Evolutionary conservation across 257 asterid genomes (phyloP), one percentile per base, ranked within the genome.

Genomic region (Gentiana macrophylla): DNA sequence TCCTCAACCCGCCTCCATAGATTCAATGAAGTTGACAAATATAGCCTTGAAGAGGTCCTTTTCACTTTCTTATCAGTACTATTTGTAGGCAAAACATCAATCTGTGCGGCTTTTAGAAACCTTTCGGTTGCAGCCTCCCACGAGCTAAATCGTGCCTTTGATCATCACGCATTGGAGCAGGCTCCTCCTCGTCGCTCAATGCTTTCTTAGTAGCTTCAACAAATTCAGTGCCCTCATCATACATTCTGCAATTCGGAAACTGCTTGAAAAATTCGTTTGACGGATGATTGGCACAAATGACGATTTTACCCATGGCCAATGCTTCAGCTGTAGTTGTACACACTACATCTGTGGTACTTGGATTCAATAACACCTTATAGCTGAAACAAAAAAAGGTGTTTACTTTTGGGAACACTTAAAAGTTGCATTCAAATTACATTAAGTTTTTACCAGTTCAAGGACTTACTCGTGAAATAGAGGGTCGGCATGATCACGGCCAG

Each of bases 281-380:
- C 46, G 94, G 89, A 72, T 92, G 97, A 67, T 92, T 80, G 64
- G 97, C 95, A 2, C 97, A 92, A 57, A 92, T 77, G 2, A 92
- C 97, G 64, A 88, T 92, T 77, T 92, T 92, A 55, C 99, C 99
- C 99, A 88, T 88, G 3, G 94, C 97, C 57, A 92, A 70, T 57
- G 97, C 97, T 79, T 88, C 97, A 37, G 99, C 97, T 48, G 97
- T 81, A 15, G 97, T 85, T 37, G 97, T 92, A 84, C 99, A 92
- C 67, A 92, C 95, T 47, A 92, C 99, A 51, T 92, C 99, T 0
- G 97, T 92, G 45, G 99, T 92, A 84, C 99, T 92, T 24, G 95
- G 97, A 63, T 92, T 92, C 70, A 92, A 32, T 74, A 88, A 87
- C 71, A 92, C 95, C 78, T 71, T 92, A 49, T 83, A 88, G 72